These are phyloP conservation scores for Arabis hirsuta DNA, from an alignment of 345 rosid genomes.

Conservation along the genomic window DNA sequence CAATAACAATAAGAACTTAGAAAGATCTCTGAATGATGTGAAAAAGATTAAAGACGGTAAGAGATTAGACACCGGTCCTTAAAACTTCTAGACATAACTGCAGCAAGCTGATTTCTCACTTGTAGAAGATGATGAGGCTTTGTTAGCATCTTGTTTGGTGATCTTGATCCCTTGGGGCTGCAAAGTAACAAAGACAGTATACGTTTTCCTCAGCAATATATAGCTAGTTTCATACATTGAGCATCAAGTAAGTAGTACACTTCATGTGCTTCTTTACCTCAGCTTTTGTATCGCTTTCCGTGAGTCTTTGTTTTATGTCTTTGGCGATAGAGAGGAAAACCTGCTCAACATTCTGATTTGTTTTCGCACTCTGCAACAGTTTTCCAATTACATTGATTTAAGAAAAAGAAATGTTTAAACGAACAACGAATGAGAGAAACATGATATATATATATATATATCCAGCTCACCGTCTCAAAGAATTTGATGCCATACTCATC, in stretches of 20 bases:
- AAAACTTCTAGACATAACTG: slow-evolving; percentile 42
- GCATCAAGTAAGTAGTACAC: neutral
- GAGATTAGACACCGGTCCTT: slow-evolving; percentile 9
- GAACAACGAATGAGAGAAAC: slow-evolving; percentile 8
- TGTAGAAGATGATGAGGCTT: slow-evolving; percentile 48
- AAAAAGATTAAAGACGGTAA: slow-evolving; percentile 1
- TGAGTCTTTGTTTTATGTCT: slow-evolving; percentile 62
- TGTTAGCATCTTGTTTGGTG: slow-evolving; percentile 55
- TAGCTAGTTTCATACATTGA: slow-evolving; percentile 20
- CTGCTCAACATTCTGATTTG: slow-evolving; percentile 62
- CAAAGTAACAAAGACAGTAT: slow-evolving; percentile 7
- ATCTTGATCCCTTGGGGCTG: slow-evolving; percentile 74
- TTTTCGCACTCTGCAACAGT: slow-evolving; percentile 60
- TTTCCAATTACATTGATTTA: slow-evolving; percentile 13
- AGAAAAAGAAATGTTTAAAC: neutral
- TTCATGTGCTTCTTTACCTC: slow-evolving; percentile 46
- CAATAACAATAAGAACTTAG: slow-evolving; percentile 28
- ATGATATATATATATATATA: neutral
- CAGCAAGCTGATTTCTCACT: slow-evolving; percentile 64
- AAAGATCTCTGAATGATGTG: slow-evolving; percentile 2
- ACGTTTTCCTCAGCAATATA: slow-evolving; percentile 2
- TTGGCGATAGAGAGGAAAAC: slow-evolving; percentile 59
- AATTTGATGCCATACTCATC: slow-evolving; percentile 69
- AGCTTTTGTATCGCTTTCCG: slow-evolving; percentile 51
- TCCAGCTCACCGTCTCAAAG: slow-evolving; percentile 56